Conservation (phyloP, 331 rosid species). For the Malus hybrid region DNA sequence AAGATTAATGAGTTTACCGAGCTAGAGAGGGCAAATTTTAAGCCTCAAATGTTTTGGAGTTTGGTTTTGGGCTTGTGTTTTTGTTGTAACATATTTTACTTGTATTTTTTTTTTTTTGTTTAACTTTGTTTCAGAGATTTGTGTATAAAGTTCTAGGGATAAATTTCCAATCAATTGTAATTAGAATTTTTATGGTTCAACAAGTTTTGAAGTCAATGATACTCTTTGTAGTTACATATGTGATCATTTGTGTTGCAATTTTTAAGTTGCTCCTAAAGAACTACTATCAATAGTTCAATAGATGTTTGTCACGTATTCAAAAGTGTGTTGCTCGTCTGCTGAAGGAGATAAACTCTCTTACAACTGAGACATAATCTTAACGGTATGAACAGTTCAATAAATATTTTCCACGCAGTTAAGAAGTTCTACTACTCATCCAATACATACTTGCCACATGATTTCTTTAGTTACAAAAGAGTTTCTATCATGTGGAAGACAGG, state of each 20-base stretch:
- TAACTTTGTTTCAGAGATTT: not conserved
- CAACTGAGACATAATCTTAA: not conserved
- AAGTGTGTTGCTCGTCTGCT: not conserved
- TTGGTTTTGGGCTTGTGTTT: slow-evolving; percentile 6
- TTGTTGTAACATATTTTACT: not conserved
- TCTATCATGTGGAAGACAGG: not conserved
- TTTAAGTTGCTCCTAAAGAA: not conserved
- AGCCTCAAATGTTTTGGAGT: slow-evolving; percentile 8
- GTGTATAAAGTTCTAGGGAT: slow-evolving; percentile 21
- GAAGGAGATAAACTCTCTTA: too few species aligned
- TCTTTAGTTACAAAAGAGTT: not conserved
- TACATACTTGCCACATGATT: not conserved
- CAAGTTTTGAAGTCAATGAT: slow-evolving; percentile 18
- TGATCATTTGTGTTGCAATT: not conserved
- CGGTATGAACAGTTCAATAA: not conserved
- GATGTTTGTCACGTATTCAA: too few species aligned
- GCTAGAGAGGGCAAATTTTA: slow-evolving; percentile 4
- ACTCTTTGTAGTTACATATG: slow-evolving; percentile 17
- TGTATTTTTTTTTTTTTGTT: not conserved
- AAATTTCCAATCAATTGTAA: slow-evolving; percentile 34
- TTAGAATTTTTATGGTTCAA: slow-evolving; percentile 24
- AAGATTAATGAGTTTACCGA: not conserved
- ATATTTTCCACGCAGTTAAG: too few species aligned
- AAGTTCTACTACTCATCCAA: not conserved
- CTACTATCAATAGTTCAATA: not conserved